These are phyloP conservation scores for Schwanniomyces vanrijiae DNA, from an alignment of 805 yeast genomes.

Conservation along the genomic window DNA sequence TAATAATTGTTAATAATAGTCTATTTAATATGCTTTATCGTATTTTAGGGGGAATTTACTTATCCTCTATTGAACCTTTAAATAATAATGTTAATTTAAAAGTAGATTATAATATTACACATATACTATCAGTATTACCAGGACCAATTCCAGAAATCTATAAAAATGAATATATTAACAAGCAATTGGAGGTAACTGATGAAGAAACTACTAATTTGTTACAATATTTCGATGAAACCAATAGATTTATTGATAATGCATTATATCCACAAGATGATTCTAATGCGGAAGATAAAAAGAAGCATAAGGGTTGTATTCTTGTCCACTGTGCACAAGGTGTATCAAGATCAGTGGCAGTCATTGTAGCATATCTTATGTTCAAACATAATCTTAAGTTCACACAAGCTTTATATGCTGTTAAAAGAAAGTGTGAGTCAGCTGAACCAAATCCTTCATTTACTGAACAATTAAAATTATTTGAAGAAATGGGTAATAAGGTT, in stretches of 20 bases:
- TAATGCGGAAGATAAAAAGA: constrained; percentile 14
- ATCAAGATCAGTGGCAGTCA: constrained; percentile 47
- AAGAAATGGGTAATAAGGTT: constrained; percentile 31
- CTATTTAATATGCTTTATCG: neutral
- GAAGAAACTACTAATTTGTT: constrained; percentile 65
- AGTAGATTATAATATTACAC: constrained; percentile 58
- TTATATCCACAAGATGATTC: constrained; percentile 31
- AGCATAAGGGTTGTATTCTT: constrained; percentile 44
- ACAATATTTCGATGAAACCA: constrained; percentile 58
- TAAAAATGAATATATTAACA: constrained; percentile 45
- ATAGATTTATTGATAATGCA: constrained; percentile 66
- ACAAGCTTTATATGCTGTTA: constrained; percentile 76
- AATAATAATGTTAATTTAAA: constrained; percentile 51
- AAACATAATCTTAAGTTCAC: constrained; percentile 53
- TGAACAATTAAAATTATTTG: constrained; percentile 68
- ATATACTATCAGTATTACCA: constrained; percentile 68
- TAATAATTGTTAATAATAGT: too few species aligned
- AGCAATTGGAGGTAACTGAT: constrained; percentile 74
- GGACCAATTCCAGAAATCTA: constrained; percentile 60
- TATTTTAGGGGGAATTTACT: constrained; percentile 74
- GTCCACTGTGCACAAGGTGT: constrained; percentile 56
- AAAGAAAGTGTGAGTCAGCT: constrained; percentile 56
- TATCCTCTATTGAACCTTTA: constrained; percentile 73
- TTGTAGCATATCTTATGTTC: constrained; percentile 51
- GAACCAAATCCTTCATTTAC: constrained; percentile 75